Conservation (phyloP, 2,329 filamentous ascomycete genomes). For the Pseudodiploospora longispora region DNA sequence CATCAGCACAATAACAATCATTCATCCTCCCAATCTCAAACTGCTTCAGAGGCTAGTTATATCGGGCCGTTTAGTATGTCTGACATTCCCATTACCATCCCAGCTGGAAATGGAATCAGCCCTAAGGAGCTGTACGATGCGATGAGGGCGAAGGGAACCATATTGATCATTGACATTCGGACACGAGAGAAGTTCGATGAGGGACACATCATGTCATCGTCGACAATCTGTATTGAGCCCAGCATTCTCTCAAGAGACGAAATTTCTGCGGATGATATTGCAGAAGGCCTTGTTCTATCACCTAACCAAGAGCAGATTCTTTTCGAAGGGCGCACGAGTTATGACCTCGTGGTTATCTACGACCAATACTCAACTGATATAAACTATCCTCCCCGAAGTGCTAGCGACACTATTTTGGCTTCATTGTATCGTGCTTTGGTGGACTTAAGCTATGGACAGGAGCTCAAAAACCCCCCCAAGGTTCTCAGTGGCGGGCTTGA, state of each 20-base stretch:
- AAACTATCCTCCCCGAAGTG: conserved; percentile 20
- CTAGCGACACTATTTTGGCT: conserved; percentile 49
- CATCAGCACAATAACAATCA: conserved; percentile 25
- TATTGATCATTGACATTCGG: conserved; percentile 82
- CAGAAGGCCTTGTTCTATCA: conserved; percentile 61
- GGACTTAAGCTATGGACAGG: conserved; percentile 74
- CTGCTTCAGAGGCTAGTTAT: conserved; percentile 14
- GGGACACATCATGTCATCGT: conserved; percentile 79
- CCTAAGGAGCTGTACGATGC: conserved; percentile 64
- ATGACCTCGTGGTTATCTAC: conserved; percentile 85
- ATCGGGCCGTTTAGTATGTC: conserved; percentile 23
- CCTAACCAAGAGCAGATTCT: conserved; percentile 66
- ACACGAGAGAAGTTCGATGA: conserved; percentile 72
- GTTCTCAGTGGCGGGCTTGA: conserved; percentile 76
- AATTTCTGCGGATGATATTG: conserved; percentile 53
- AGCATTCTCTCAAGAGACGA: conserved; percentile 60
- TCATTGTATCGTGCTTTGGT: conserved; percentile 72
- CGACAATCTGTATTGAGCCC: conserved; percentile 85
- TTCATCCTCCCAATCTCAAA: conserved; percentile 19
- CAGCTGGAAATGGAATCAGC: conserved; percentile 52
- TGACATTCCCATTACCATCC: conserved; percentile 36
- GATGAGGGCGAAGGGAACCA: conserved; percentile 48
- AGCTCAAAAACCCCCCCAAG: conserved; percentile 64
- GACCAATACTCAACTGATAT: conserved; percentile 60
- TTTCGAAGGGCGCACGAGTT: conserved; percentile 66